A percentile compares a stretch with the other conserved stretches of the same genome.
phyloP scores from a whole-genome alignment of 1,284 basidiomycete genomes.

The Trichosporon sp. region DNA sequence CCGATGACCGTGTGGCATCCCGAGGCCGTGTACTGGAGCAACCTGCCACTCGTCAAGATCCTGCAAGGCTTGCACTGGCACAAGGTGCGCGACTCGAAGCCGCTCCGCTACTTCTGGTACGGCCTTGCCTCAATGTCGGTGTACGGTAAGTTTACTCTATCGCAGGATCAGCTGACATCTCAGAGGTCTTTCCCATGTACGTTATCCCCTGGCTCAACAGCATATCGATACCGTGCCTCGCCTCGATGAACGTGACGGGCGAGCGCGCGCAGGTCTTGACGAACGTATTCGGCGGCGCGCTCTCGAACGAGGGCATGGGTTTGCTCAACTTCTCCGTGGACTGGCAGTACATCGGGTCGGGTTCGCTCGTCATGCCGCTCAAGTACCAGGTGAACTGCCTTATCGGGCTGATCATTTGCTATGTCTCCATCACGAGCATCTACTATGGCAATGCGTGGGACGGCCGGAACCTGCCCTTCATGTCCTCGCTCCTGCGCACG shows the following conservation, averaged over 20 bases:
- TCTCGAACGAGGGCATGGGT: constrained; percentile 36
- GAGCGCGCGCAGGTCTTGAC: constrained; percentile 22
- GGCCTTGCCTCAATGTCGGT: constrained; percentile 28
- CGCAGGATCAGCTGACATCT: neutral
- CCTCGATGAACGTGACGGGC: constrained; percentile 55
- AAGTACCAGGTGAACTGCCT: constrained; percentile 33
- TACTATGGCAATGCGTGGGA: constrained; percentile 36
- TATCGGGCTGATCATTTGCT: constrained; percentile 30
- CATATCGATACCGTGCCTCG: constrained; percentile 50
- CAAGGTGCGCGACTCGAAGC: constrained; percentile 53
- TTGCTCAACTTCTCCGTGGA: constrained; percentile 33
- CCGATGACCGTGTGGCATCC: constrained; percentile 28
- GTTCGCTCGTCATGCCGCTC: constrained; percentile 28
- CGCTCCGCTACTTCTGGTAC: constrained; percentile 61
- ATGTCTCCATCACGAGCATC: constrained; percentile 25
- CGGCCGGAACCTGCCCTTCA: constrained; percentile 18
- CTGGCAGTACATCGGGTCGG: constrained; percentile 40
- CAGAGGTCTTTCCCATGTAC: constrained; percentile 52
- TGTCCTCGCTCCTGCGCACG: constrained; percentile 19
- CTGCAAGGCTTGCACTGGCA: constrained; percentile 38
- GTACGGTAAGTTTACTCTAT: constrained; percentile 8
- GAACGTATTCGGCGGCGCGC: constrained; percentile 38
- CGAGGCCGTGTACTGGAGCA: constrained; percentile 46
- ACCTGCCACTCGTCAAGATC: constrained; percentile 32
- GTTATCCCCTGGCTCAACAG: constrained; percentile 44